A percentile compares a stretch with the other conserved stretches of the same genome.
These are phyloP conservation scores for Paragyromitra xinjiangensis DNA, from an alignment of 495 filamentous ascomycete species.

Conservation along the genomic window DNA sequence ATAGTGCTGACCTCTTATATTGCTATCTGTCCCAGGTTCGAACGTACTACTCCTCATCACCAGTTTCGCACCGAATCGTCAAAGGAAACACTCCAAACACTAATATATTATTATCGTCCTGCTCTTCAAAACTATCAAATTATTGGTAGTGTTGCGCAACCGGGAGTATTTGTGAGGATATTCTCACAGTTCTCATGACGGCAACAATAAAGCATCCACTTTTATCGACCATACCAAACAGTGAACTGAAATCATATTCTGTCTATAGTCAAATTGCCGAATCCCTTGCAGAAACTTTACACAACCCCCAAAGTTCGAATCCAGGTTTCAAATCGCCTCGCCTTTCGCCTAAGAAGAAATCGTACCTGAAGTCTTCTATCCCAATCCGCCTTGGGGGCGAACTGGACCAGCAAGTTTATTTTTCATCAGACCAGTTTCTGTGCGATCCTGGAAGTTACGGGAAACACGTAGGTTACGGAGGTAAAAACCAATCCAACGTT, in stretches of 20 bases:
- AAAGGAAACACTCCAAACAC: constrained; percentile 20
- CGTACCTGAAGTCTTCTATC: constrained; percentile 9
- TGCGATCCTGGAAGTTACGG: constrained; percentile 17
- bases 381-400: neutral
- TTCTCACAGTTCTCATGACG: constrained; percentile 38
- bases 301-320: constrained; percentile 13
- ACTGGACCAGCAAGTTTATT: constrained; percentile 4
- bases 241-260: constrained; percentile 32
- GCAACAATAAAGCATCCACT: constrained; percentile 37
- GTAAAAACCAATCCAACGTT: constrained; percentile 50
- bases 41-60: constrained; percentile 36
- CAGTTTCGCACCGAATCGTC: constrained; percentile 34
- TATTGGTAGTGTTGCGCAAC: constrained; percentile 10
- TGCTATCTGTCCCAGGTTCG: constrained; percentile 44
- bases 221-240: constrained; percentile 33
- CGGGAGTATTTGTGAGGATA: constrained; percentile 21
- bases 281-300: neutral
- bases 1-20: constrained; percentile 49
- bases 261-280: constrained; percentile 4
- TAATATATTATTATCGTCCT: constrained; percentile 16
- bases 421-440: neutral
- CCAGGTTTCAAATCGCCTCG: neutral
- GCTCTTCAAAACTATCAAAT: neutral
- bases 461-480: constrained; percentile 17
- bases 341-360: constrained; percentile 24